Evolutionary conservation across 1,284 basidiomycete genomes (phyloP), one percentile per base, ranked within the genome.

Genomic region (Cryptococcus hybrid): DNA sequence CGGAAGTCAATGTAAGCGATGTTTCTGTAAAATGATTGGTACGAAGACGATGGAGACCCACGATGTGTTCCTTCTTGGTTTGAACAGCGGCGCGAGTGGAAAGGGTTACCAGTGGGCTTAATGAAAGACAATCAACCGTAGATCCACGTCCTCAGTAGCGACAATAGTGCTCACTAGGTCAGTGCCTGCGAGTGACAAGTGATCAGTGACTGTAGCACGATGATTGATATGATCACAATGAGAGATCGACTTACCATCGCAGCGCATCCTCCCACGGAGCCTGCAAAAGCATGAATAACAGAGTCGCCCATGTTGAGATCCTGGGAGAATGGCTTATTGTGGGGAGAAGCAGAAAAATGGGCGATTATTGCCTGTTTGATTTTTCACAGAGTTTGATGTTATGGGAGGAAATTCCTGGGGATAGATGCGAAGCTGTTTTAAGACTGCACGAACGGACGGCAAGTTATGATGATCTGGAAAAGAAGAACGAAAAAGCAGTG

Each of bases 41-140:
- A n/a, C 12, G 44, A 38, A 42, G 24, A 30, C 13, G 40, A 18
- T 15, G 30, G 13, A 40, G 43, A 67, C 70, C 59, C 35, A 74
- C 71, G 15, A 70, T 54, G 39, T 73, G 58, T 44, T 69, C 66
- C 60, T 85, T 88, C 79, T 87, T 90, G 1, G 88, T 88, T 67
- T 92, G 88, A 6, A 98, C 92, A 7, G 94, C 94, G 1, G 93
- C 92, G 50, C 94, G 85, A 1, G 93, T 98, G 3, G 91, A 94
- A 39, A 98, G 81, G 73, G 92, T 90, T 62, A 97, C 87, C 38
- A 99, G 83, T 7, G 95, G 95, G 73, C 90, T 94, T 36, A 35
- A 9, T 9, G 30, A 47, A 58, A 47, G 59, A 52, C 9, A 11
- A 2, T 40, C 4, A 46, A 46, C 12, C 34, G 8, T 13, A 12